Base-by-base conservation (phyloP, 2,329 filamentous ascomycete genomes). In the Colletotrichum cuscutae region DNA sequence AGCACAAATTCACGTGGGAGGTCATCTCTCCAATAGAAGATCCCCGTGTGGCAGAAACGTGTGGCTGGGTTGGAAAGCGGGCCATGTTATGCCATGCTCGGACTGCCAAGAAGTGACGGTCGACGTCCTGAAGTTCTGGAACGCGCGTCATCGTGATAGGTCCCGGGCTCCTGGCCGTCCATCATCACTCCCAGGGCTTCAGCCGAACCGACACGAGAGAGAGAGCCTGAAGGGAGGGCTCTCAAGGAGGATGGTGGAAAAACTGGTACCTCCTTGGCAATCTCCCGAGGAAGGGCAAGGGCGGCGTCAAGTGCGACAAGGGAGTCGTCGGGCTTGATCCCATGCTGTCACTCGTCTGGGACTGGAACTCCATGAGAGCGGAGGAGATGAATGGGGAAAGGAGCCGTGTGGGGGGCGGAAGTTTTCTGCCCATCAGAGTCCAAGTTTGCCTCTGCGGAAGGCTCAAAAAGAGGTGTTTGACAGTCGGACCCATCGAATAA, bases 301-400 rank as follows among this genome's bases (percentile, higher is more conserved):
- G 66, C 54, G 60, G 70, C 54, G 32, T 70, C 65, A 57, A 49
- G 24, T 69, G 46, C 37, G 54, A 59, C 65, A 53, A 65, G 65
- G 63, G 59, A 28, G 28, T 24, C 32, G 54, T 15, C 37, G 37
- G 42, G n/a, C 62, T 42, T 4, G 30, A 11, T n/a, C 26, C 46
- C 59, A 46, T 64, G 53, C 59, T 72, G 59, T 64, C 54, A 69
- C 65, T 61, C 35, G 54, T 69, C 53, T 46, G 65, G 69, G 53
- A 64, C 65, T 15, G 19, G 13, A 42, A 42, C 37, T 15, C 37
- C 37, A 5, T 42, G 46, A 9, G 30, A 52, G 30, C 22, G 32
- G 65, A 63, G 46, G 30, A 61, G 30, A 61, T 63, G 49, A 37
- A 56, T 52, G 62, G 63, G 58, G 57, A 68, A 32, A 57, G 65